Evolutionary conservation across 768 basidiomycete species (phyloP).

Genomic region (Mycena crocata): DNA sequence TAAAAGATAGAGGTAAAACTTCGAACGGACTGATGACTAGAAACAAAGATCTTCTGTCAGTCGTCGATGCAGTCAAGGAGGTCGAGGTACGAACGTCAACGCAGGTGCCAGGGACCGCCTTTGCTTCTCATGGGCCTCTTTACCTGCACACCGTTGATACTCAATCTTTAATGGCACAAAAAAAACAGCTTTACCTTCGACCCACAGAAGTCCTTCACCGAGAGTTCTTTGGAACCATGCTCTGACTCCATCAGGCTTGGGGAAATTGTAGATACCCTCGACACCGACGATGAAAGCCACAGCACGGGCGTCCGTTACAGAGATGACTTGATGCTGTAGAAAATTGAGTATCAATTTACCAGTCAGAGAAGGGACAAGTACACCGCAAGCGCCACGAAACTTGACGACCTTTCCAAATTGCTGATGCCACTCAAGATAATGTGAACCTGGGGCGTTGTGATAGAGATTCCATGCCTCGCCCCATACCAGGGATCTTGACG

Average conservation of each 20-base stretch:
- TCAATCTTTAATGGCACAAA: not conserved
- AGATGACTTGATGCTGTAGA: slow-evolving; percentile 66
- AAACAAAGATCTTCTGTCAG: slow-evolving; percentile 1
- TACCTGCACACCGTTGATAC: slow-evolving; percentile 53
- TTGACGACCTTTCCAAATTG: slow-evolving; percentile 65
- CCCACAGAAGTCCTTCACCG: slow-evolving; percentile 71
- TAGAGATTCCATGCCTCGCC: slow-evolving; percentile 72
- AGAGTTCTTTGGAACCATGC: slow-evolving; percentile 72
- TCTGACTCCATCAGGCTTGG: slow-evolving; percentile 71
- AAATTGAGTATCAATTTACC: slow-evolving; percentile 22
- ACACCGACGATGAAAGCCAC: slow-evolving; percentile 63
- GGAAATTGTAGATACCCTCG: slow-evolving; percentile 67
- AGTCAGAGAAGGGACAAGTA: slow-evolving; percentile 36
- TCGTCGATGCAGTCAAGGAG: slow-evolving; percentile 3
- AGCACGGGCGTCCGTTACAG: slow-evolving; percentile 65
- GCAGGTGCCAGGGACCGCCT: slow-evolving; percentile 65
- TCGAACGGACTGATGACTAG: slow-evolving; percentile 65
- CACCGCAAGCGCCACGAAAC: slow-evolving; percentile 69
- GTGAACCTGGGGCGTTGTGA: slow-evolving; percentile 61
- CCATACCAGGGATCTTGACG: slow-evolving; percentile 63
- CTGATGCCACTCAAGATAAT: slow-evolving; percentile 64
- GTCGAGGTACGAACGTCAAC: slow-evolving; percentile 54
- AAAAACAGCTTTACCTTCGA: slow-evolving; percentile 59
- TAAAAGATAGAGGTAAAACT: slow-evolving; percentile 63
- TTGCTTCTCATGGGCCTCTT: slow-evolving; percentile 67